phyloP scores from a whole-genome alignment of 345 rosid species.

The Isatis tinctoria region DNA sequence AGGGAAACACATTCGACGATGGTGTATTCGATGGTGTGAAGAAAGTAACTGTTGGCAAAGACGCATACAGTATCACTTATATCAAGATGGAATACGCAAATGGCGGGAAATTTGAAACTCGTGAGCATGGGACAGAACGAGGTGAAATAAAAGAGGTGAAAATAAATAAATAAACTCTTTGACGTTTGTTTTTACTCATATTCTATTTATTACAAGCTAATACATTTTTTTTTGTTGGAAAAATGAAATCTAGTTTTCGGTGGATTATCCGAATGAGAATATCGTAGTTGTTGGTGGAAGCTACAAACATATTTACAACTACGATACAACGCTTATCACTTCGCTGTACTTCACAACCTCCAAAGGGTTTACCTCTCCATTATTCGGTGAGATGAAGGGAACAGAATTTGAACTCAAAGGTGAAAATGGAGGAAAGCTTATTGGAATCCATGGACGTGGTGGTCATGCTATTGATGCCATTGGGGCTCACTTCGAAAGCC shows the following conservation, averaged over 20 bases:
- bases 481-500: conserved; percentile 14
- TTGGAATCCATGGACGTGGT: conserved; percentile 14
- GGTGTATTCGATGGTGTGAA: conserved; percentile 22
- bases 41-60: neutral
- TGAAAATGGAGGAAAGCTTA: too few species aligned
- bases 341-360: too few species aligned
- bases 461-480: conserved; percentile 9
- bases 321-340: too few species aligned
- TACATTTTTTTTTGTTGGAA: too few species aligned
- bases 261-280: neutral
- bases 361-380: too few species aligned
- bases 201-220: too few species aligned
- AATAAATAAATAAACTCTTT: too few species aligned
- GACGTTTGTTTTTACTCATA: too few species aligned
- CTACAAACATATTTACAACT: too few species aligned
- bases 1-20: conserved; percentile 7
- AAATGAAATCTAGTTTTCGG: too few species aligned
- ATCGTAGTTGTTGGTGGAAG: neutral
- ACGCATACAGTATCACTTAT: neutral
- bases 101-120: neutral
- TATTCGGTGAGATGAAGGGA: too few species aligned
- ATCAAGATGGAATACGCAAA: neutral
- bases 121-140: conserved; percentile 1
- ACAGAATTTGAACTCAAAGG: too few species aligned
- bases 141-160: neutral